Base-by-base conservation (phyloP, 371 early-diverging fungal genomes). In the Mucor irregularis region DNA sequence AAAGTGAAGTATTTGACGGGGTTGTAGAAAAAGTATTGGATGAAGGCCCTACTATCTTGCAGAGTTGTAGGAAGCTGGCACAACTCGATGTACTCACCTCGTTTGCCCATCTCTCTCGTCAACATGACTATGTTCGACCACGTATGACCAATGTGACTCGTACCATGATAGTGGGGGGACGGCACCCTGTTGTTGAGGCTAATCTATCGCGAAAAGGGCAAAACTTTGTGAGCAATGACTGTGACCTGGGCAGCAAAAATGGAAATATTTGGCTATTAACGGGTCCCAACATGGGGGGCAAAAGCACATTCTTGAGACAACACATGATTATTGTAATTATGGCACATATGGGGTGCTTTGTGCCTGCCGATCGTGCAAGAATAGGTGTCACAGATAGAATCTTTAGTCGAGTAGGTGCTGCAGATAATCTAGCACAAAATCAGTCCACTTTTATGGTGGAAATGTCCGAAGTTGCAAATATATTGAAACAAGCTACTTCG, bases 371-470 rank as follows among this genome's bases (percentile, higher is more conserved):
- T 9, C 54, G 71, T 9, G 97, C 96, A 0, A 65, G 67, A 21
- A 73, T 99, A 38, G 94, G 96, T 0, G 76, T 99, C 1, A 90
- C 94, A 2, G 96, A 99, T 67, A 80, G 85, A 28, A 83, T 99
- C 22, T 93, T 93, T 62, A 86, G 96, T 24, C 84, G 99, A 43
- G 68, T 86, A n/a, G 93, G 93, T 0, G 85, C 89, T 1, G 81
- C 87, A 5, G 93, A 93, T 54, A 88, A 90, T 59, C 62, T 92
- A 14, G 86, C 88, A 5, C 83, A 83, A 40, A 86, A 94, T 29
- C 90, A 93, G 53, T 96, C 97, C 4, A 99, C 99, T 0, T 99
- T 99, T 70, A 96, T 99, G 95, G 90, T 95, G 7, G 99, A 99
- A 76, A 99, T 99, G 99, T 69, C 76, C 10, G 99, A 99, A 70